Percentiles rank a stretch among this genome's conserved stretches.
These are phyloP conservation scores for Imleria badia DNA, from an alignment of 768 basidiomycete species.

Conservation along the genomic window DNA sequence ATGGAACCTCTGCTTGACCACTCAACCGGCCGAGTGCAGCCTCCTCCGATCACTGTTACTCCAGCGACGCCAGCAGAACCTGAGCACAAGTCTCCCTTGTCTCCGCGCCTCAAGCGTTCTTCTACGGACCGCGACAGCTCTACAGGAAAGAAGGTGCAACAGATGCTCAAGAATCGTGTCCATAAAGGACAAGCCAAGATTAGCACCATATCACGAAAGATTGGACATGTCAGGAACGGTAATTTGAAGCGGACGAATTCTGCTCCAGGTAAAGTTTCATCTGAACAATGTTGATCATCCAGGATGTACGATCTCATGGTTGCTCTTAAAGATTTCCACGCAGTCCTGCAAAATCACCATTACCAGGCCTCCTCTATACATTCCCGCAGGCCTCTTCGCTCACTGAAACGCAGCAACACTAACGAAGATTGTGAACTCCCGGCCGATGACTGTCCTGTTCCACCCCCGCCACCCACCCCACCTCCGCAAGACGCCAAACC, in stretches of 20 bases:
- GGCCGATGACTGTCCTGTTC: conserved; percentile 38
- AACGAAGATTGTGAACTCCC: conserved; percentile 33
- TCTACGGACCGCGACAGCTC: conserved; percentile 46
- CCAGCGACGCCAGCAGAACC: conserved; percentile 56
- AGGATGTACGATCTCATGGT: background rate
- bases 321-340: conserved; percentile 60
- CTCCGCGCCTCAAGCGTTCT: conserved; percentile 23
- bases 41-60: conserved; percentile 53
- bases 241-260: conserved; percentile 61
- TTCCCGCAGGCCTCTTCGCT: conserved; percentile 62
- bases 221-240: conserved; percentile 60
- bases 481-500: conserved; percentile 34
- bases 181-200: conserved; percentile 73
- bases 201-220: conserved; percentile 72
- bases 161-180: conserved; percentile 71
- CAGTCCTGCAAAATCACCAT: conserved; percentile 55
- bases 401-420: conserved; percentile 38
- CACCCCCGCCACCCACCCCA: conserved; percentile 35
- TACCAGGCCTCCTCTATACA: conserved; percentile 85
- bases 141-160: conserved; percentile 71
- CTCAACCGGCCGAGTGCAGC: background rate
- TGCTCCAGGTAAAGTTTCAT: conserved; percentile 56
- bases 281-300: background rate
- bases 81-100: conserved; percentile 17
- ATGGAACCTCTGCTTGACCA: conserved; percentile 5